Evolutionary conservation across 1,284 basidiomycete genomes (phyloP), one percentile per base, ranked within the genome.

Genomic region (Moesziomyces aphidis): DNA sequence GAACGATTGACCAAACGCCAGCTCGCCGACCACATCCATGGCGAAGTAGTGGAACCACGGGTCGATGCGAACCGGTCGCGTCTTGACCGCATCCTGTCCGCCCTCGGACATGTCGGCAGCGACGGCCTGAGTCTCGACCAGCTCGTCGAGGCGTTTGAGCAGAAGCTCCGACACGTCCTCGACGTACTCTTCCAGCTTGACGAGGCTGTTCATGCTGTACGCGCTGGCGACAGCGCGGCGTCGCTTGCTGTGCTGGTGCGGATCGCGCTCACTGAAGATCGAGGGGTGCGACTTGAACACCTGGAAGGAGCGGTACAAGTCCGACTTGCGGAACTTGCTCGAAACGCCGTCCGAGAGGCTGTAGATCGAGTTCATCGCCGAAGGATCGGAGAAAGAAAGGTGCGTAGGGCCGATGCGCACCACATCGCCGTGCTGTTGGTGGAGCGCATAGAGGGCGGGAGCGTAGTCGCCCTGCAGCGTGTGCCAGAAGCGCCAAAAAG

Each of bases 401-500:
- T 81, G 72, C 9, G 76, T 75, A 3, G 79, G 67, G 0, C 70
- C 76, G 49, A 80, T 77, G 15, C 79, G 79, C 9, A 81, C 79
- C n/a, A 73, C 63, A 39, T 63, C 49, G 31, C 77, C 77, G 48
- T 78, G 55, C 9, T 64, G 60, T 23, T 69, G 50, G 55, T 79
- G 77, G 4, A 67, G 60, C 5, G 49, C 28, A 47, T 65, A 50
- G 15, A 79, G 60, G 2, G 67, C 68, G 9, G 73, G 71, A 5
- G 73, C 72, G 43, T 75, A 79, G 50, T 74, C 58, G 44, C 65
- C 65, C 19, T 56, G 58, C 19, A 74, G 65, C 4, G 75, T 36
- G 52, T 77, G 74, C 52, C 56, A 68, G 50, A 76, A 71, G 17
- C 62, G 61, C 73, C 73, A 77, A n/a, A 77, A 55, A 5, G 77